Evolutionary conservation across 257 asterid species (phyloP).

Genomic region (Nicotiana sylvestris): DNA sequence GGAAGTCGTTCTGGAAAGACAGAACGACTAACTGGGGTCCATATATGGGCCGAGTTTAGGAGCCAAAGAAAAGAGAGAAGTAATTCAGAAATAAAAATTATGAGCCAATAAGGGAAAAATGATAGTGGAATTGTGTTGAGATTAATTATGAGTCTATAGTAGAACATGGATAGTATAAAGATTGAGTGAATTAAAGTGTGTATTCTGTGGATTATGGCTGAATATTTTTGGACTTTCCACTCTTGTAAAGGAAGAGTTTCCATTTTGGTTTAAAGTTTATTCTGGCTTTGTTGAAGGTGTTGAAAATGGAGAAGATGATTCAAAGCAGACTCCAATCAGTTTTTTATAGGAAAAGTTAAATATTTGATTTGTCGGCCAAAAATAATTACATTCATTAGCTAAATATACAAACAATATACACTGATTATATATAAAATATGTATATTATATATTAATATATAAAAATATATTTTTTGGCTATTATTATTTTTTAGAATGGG

Average conservation of each 20-base stretch:
- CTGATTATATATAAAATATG: too few relatives aligned
- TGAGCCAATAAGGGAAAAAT: conserved; percentile 22
- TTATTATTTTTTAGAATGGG: too few relatives aligned
- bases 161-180: conserved; percentile 29
- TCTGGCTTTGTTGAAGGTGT: too few relatives aligned
- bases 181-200: conserved; percentile 28
- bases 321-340: background rate
- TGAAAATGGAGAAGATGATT: background rate
- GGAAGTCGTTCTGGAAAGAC: conserved; percentile 37
- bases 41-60: conserved; percentile 27
- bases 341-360: too few relatives aligned
- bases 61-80: conserved; percentile 32
- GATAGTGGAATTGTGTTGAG: conserved; percentile 17
- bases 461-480: too few relatives aligned
- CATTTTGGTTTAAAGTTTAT: background rate
- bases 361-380: too few relatives aligned
- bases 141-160: conserved; percentile 29
- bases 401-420: too few relatives aligned
- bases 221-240: background rate
- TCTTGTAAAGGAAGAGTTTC: conserved; percentile 7
- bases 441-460: too few relatives aligned
- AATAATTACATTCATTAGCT: too few relatives aligned
- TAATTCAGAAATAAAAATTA: conserved; percentile 25
- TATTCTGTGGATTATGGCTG: conserved; percentile 24
- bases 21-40: conserved; percentile 28